These are phyloP conservation scores for Xanthoconium stramineum DNA, from an alignment of 768 basidiomycete genomes.

Conservation along the genomic window DNA sequence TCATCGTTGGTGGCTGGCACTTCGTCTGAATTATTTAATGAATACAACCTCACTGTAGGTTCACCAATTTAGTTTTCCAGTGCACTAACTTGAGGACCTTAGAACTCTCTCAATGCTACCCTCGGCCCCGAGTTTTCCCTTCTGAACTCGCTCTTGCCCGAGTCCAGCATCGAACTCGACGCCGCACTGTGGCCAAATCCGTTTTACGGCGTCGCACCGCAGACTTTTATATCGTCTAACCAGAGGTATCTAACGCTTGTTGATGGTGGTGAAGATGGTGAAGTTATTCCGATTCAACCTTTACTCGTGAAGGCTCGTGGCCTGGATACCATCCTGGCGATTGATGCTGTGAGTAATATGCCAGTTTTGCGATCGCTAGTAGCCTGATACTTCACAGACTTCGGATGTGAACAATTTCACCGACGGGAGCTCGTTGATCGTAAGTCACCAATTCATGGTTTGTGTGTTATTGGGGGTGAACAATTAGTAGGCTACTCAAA, in stretches of 20 bases:
- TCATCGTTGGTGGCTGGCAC: constrained; percentile 36
- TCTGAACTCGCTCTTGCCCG: constrained; percentile 23
- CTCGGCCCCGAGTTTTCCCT: constrained; percentile 13
- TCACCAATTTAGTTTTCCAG: background rate
- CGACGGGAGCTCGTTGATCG: constrained; percentile 27
- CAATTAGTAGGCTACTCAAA: constrained; percentile 27
- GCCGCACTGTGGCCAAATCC: constrained; percentile 36
- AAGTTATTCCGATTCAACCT: constrained; percentile 47
- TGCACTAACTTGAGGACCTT: background rate
- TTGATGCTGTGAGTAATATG: constrained; percentile 37
- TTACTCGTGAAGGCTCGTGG: constrained; percentile 44
- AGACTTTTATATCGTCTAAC: constrained; percentile 32
- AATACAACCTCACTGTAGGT: constrained; percentile 27
- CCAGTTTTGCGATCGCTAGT: background rate
- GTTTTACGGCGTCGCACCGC: constrained; percentile 34
- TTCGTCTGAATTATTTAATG: constrained; percentile 37
- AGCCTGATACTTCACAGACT: constrained; percentile 4
- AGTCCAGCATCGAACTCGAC: constrained; percentile 26
- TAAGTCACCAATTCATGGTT: constrained; percentile 2
- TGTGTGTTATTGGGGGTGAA: background rate
- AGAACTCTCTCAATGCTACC: constrained; percentile 13
- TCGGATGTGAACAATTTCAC: constrained; percentile 19
- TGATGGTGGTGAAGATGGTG: constrained; percentile 43
- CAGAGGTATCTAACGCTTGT: constrained; percentile 33
- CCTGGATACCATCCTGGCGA: constrained; percentile 49